Percentiles rank a stretch among this genome's conserved stretches.
These are phyloP conservation scores for Glutinoglossum americanum DNA, from an alignment of 495 filamentous ascomycete species.

Conservation along the genomic window DNA sequence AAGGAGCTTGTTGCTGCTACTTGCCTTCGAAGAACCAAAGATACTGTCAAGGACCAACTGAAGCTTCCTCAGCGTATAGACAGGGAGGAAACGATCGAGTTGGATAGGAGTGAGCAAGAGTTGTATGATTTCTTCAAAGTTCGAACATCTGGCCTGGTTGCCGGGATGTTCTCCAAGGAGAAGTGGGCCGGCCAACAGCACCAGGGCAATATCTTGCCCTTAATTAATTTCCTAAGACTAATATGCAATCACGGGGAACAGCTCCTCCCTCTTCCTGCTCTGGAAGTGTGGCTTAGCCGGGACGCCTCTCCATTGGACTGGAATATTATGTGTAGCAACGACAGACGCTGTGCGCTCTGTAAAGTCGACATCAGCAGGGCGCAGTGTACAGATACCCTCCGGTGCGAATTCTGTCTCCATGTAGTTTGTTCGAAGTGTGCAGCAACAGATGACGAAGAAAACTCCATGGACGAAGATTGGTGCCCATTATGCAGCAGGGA, in stretches of 20 bases:
- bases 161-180: neutral
- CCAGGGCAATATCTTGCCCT: conserved; percentile 11
- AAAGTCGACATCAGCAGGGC: conserved; percentile 3
- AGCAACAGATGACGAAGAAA: neutral
- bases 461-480: neutral
- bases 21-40: conserved; percentile 15
- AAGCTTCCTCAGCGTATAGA: conserved; percentile 9
- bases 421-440: neutral
- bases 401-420: neutral
- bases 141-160: neutral
- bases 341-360: neutral
- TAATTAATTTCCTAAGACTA: conserved; percentile 12
- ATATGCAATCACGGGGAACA: conserved; percentile 16
- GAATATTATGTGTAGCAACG: too few relatives aligned
- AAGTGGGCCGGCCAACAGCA: neutral
- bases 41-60: neutral
- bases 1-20: conserved; percentile 11
- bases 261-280: conserved; percentile 9
- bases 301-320: conserved; percentile 1
- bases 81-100: conserved; percentile 7
- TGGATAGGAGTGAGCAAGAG: conserved; percentile 8
- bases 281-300: neutral
- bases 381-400: neutral
- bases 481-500: neutral
- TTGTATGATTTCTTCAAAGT: conserved; percentile 13